Evolutionary conservation across 225 moss, liverwort and hornwort species (phyloP), one percentile per base, ranked within the genome.

Genomic region (Bryoerythrophyllum caledonicum): DNA sequence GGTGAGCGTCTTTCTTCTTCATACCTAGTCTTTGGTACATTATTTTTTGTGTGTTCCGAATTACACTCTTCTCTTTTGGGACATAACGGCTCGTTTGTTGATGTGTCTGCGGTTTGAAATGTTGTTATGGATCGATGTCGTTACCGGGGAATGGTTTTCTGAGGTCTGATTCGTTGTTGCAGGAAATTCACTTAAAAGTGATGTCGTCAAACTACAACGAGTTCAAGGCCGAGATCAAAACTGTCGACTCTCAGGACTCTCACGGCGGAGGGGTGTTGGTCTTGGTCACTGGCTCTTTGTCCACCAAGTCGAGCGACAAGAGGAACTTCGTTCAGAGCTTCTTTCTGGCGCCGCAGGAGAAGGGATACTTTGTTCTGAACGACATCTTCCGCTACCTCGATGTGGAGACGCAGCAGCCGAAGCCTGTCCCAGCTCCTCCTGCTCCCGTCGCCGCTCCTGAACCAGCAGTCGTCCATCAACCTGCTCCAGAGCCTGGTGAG

Each of bases 311-410:
- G 10, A 86, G 21, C 14, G 86, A 82, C 6, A 99, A 82, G 73
- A 88, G 85, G 17, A 91, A 89, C 49, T 97, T 97, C 37, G 91
- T 93, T 2, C 97, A 97, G 77, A 94, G 91, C 69, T 97, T 97
- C 63, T 97, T 97, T 65, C 78, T 97, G 80, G 97, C 97, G 10
- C 97, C 97, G 0, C 97, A 97, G 71, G 94, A 93, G 84, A 94
- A 94, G 49, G 97, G 96, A 2, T 96, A 96, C 63, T 96, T 90
- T 7, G 94, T 96, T 4, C 51, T 96, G 49, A 96, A 96, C 49
- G 94, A 96, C 24, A 82, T 94, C 44, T 89, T 94, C 69, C 91
- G 96, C 4, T 96, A 88, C 60, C 67, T 92, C 30, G 92, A 94
- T 43, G 90, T 85, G 55, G 89, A 87, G 63, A 60, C 84, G 17